A percentile compares a stretch with the other conserved stretches of the same genome.
phyloP scores from a whole-genome alignment of 805 yeast species.

The Metschnikowia lachancei region DNA sequence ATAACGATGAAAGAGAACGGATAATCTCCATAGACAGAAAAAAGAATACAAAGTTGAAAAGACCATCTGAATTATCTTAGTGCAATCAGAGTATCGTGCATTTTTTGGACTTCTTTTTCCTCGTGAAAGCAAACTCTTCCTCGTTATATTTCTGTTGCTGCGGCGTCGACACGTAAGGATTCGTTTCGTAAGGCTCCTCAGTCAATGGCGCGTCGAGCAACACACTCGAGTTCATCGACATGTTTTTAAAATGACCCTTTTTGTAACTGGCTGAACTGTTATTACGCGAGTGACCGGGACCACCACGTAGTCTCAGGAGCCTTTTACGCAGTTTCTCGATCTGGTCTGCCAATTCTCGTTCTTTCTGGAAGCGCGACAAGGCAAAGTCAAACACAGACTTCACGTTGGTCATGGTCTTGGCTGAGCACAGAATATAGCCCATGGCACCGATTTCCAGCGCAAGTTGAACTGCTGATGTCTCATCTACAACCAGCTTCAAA shows the following conservation, averaged over 20 bases:
- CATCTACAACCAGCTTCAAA: conserved; percentile 38
- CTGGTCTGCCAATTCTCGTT: conserved; percentile 36
- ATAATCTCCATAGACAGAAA: neutral
- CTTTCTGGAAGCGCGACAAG: conserved; percentile 41
- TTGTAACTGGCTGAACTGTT: conserved; percentile 20
- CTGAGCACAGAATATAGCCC: conserved; percentile 76
- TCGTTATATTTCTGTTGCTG: conserved; percentile 30
- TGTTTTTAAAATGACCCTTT: conserved; percentile 38
- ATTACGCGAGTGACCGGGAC: conserved; percentile 22
- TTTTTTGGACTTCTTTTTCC: conserved; percentile 30
- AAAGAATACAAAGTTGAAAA: neutral
- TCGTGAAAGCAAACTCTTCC: conserved; percentile 43
- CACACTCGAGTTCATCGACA: conserved; percentile 36
- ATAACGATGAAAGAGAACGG: neutral
- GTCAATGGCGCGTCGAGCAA: conserved; percentile 40
- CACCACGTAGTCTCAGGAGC: conserved; percentile 32
- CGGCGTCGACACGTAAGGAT: conserved; percentile 33
- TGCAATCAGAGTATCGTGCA: conserved; percentile 28
- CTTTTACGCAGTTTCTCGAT: conserved; percentile 37
- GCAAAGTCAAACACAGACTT: conserved; percentile 66
- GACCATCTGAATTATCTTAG: too few relatives aligned
- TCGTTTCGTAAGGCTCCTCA: conserved; percentile 30
- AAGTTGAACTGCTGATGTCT: conserved; percentile 49
- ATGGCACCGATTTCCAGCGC: conserved; percentile 65
- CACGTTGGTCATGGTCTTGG: conserved; percentile 66